phyloP scores from a whole-genome alignment of 805 yeast species.

The Maudiozyma turicensis region DNA sequence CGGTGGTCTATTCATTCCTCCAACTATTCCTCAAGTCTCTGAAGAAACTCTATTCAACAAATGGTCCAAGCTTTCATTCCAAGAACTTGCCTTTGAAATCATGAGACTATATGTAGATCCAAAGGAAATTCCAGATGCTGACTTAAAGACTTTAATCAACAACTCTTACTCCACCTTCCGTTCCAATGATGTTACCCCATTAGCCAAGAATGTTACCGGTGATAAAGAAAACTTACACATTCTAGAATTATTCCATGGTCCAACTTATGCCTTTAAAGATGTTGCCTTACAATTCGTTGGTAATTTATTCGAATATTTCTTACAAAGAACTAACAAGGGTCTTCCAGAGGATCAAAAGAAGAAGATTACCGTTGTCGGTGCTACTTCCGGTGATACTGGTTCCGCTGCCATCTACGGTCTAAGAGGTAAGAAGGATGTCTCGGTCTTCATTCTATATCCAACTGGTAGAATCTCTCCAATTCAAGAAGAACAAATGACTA shows the following conservation, averaged over 20 bases:
- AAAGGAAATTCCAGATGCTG: slow-evolving; percentile 64
- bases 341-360: slow-evolving; percentile 53
- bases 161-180: slow-evolving; percentile 89
- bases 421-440: slow-evolving; percentile 94
- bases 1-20: slow-evolving; percentile 91
- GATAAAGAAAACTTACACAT: slow-evolving; percentile 52
- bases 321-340: slow-evolving; percentile 59
- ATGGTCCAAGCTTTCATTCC: slow-evolving; percentile 73
- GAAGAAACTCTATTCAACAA: slow-evolving; percentile 43
- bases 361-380: slow-evolving; percentile 92
- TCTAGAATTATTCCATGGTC: slow-evolving; percentile 95
- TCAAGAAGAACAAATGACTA: slow-evolving; percentile 98
- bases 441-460: slow-evolving; percentile 92
- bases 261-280: slow-evolving; percentile 97
- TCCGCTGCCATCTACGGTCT: slow-evolving; percentile 98
- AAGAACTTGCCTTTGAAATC: slow-evolving; percentile 79
- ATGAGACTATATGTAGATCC: slow-evolving; percentile 67
- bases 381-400: slow-evolving; percentile 98
- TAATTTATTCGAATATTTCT: slow-evolving; percentile 86
- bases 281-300: slow-evolving; percentile 98
- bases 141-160: slow-evolving; percentile 50
- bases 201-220: slow-evolving; percentile 48
- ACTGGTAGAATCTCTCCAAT: slow-evolving; percentile 95
- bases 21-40: slow-evolving; percentile 59
- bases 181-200: slow-evolving; percentile 79